Evolutionary conservation across 371 early-diverging fungal species (phyloP).

Genomic region (Mucor indicus): DNA sequence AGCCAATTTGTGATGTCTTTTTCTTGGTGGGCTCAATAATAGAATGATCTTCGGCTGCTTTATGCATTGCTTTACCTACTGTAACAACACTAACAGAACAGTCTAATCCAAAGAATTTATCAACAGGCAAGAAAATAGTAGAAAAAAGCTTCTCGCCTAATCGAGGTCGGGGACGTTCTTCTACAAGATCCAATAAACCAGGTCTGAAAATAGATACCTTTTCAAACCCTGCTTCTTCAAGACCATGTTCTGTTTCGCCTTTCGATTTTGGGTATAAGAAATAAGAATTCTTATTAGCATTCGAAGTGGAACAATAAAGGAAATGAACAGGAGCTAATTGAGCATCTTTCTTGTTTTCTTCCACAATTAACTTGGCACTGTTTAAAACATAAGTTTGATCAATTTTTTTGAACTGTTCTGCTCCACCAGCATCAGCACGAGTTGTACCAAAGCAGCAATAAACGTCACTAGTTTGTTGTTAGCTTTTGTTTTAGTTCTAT

Average conservation of each 20-base stretch:
- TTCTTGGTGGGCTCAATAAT: not conserved
- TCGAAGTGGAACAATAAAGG: conserved; percentile 63
- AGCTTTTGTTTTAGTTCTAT: not conserved
- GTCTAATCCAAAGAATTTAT: conserved; percentile 13
- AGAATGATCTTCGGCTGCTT: conserved; percentile 8
- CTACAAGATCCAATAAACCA: conserved; percentile 49
- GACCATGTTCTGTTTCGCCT: conserved; percentile 69
- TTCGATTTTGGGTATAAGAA: conserved; percentile 74
- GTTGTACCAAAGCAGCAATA: conserved; percentile 47
- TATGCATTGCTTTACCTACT: conserved; percentile 39
- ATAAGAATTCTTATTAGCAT: conserved; percentile 55
- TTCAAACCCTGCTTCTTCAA: conserved; percentile 61
- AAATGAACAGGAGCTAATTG: conserved; percentile 55
- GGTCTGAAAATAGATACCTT: conserved; percentile 67
- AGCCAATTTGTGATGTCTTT: conserved; percentile 9
- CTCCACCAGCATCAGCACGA: conserved; percentile 61
- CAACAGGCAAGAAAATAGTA: conserved; percentile 12
- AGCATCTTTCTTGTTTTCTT: conserved; percentile 50
- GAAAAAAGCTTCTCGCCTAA: conserved; percentile 14
- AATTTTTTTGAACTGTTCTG: conserved; percentile 64
- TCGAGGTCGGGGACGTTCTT: conserved; percentile 22
- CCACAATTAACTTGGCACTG: conserved; percentile 59
- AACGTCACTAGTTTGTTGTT: conserved; percentile 1
- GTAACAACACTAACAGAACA: conserved; percentile 16
- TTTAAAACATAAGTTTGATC: conserved; percentile 74